Evolutionary conservation across 805 yeast genomes (phyloP).

Genomic region (Cyberlindnera maritima): DNA sequence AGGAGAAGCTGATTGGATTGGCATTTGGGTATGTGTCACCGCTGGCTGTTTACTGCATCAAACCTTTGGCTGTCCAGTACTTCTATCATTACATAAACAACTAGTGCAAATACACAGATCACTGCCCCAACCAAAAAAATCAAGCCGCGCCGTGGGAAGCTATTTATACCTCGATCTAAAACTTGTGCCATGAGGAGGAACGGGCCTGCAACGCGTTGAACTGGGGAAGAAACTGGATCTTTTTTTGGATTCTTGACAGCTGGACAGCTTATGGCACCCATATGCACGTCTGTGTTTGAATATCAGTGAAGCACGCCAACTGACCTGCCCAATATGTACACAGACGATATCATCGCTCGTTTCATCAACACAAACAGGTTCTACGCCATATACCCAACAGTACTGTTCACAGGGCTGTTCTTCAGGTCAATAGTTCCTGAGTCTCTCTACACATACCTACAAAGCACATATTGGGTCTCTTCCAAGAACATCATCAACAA

Average conservation of each 20-base stretch:
- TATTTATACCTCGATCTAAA: too few relatives aligned
- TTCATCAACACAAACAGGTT: slow-evolving; percentile 5
- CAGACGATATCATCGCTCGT: not conserved
- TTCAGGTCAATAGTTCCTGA: not conserved
- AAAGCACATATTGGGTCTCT: slow-evolving; percentile 15
- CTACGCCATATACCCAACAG: slow-evolving; percentile 8
- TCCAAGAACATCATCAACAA: slow-evolving; percentile 11
- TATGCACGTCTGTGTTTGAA: too few relatives aligned
- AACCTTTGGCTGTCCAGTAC: not conserved
- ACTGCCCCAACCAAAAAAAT: not conserved
- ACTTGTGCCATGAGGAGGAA: too few relatives aligned
- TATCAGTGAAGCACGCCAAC: too few relatives aligned
- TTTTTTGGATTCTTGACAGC: too few relatives aligned
- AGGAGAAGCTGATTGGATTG: slow-evolving; percentile 14
- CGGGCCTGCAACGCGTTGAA: too few relatives aligned
- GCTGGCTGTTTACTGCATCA: not conserved
- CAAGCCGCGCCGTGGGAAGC: too few relatives aligned
- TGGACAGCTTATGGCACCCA: too few relatives aligned
- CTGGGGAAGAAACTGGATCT: too few relatives aligned
- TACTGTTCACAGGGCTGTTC: slow-evolving; percentile 5
- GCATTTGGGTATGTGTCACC: slow-evolving; percentile 8
- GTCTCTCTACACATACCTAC: not conserved
- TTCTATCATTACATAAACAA: not conserved
- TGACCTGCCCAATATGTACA: not conserved
- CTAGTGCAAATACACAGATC: not conserved